Evolutionary conservation across 2,329 filamentous ascomycete species (phyloP).

Genomic region (Pestalotiopsis sp.): DNA sequence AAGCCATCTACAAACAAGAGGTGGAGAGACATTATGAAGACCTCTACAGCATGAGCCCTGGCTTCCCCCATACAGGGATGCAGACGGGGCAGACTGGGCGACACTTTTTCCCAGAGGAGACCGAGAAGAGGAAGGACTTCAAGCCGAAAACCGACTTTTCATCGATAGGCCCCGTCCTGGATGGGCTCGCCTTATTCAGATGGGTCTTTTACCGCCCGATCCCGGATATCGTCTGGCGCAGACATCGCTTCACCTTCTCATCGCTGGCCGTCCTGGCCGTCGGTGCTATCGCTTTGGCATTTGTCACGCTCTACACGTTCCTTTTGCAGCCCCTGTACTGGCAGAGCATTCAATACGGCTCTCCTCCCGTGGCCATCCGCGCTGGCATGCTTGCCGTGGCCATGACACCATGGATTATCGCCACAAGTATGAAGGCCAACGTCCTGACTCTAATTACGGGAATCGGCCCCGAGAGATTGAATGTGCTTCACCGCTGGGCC

Average conservation of each 20-base stretch:
- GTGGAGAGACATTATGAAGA: slow-evolving; percentile 66
- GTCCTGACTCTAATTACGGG: slow-evolving; percentile 82
- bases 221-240: slow-evolving; percentile 71
- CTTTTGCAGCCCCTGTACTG: slow-evolving; percentile 88
- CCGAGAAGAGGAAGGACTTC: slow-evolving; percentile 58
- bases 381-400: slow-evolving; percentile 91
- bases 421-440: slow-evolving; percentile 89
- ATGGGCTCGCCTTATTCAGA: slow-evolving; percentile 78
- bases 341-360: slow-evolving; percentile 83
- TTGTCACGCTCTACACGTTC: slow-evolving; percentile 82
- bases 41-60: slow-evolving; percentile 54
- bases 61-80: slow-evolving; percentile 47
- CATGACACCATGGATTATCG: slow-evolving; percentile 90
- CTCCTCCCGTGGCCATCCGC: slow-evolving; percentile 84
- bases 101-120: slow-evolving; percentile 75
- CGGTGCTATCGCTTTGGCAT: slow-evolving; percentile 68
- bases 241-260: slow-evolving; percentile 76
- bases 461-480: slow-evolving; percentile 88
- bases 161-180: slow-evolving; percentile 75
- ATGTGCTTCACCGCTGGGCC: slow-evolving; percentile 91
- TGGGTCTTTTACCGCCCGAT: slow-evolving; percentile 90
- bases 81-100: slow-evolving; percentile 58
- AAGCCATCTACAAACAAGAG: slow-evolving; percentile 85
- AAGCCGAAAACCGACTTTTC: slow-evolving; percentile 74
- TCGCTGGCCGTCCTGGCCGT: slow-evolving; percentile 74